A percentile compares a stretch with the other conserved stretches of the same genome.
phyloP scores from a whole-genome alignment of 2,329 filamentous ascomycete genomes.

The Orbilia brochopaga region DNA sequence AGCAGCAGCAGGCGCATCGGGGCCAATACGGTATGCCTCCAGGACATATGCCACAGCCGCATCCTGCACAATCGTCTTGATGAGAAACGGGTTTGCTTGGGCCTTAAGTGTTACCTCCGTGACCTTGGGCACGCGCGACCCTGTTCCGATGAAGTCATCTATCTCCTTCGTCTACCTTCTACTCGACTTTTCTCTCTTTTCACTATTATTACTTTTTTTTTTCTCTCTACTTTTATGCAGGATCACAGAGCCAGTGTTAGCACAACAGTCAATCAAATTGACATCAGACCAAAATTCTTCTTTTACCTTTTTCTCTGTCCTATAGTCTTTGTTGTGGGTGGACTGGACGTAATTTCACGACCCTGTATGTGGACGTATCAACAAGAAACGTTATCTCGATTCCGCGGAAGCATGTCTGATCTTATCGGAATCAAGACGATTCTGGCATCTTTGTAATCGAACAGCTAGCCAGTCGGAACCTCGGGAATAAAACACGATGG shows the following conservation, averaged over 20 bases:
- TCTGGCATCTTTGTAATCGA: not conserved
- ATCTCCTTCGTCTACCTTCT: not conserved
- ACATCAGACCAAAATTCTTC: slow-evolving; percentile 44
- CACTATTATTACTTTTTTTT: not conserved
- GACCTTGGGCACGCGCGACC: too few species aligned
- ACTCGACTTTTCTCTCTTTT: not conserved
- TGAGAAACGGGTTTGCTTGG: slow-evolving; percentile 53
- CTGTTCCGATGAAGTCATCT: slow-evolving; percentile 32
- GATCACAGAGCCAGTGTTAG: slow-evolving; percentile 67
- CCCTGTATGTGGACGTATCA: slow-evolving; percentile 52
- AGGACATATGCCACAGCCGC: slow-evolving; percentile 80
- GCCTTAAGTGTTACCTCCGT: too few species aligned
- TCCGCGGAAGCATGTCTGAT: not conserved
- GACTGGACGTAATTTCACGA: slow-evolving; percentile 54
- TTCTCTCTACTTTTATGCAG: slow-evolving; percentile 52
- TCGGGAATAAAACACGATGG: too few species aligned
- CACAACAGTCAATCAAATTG: slow-evolving; percentile 62
- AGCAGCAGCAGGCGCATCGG: slow-evolving; percentile 68
- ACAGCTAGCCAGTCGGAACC: not conserved
- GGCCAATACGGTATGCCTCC: slow-evolving; percentile 67
- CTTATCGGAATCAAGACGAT: not conserved
- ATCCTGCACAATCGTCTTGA: slow-evolving; percentile 74
- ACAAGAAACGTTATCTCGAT: not conserved
- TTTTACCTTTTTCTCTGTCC: slow-evolving; percentile 51
- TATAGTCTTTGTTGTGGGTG: slow-evolving; percentile 54